Base-by-base conservation (phyloP, 1,284 basidiomycete genomes). In the Ustilago esculenta region DNA sequence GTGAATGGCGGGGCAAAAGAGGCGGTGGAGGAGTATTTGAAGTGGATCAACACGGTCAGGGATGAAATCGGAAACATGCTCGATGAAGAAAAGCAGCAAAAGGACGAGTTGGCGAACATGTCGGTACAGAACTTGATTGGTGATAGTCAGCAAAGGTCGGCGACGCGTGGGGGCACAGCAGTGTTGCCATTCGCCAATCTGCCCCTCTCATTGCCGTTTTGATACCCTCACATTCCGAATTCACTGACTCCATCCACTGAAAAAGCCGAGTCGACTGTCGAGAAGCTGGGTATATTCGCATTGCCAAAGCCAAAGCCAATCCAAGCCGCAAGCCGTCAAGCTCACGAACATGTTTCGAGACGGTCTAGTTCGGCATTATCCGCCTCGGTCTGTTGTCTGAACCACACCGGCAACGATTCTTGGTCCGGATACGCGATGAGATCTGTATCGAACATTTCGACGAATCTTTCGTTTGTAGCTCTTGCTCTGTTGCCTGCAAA, bases 1-100 rank as follows among this genome's bases (percentile, higher is more conserved):
- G 44, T 83, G 51, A 41, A 67, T 5, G 87, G 88, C 72, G 86
- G 86, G 3, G 84, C 84, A 1, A 45, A 46, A 4, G 76, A 83
- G 7, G 76, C 87, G 8, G 53, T 81, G 29, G 84, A 84, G 20
- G 60, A 57, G 34, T 64, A 56, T 17, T 21, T 64, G 39, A 49
- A 42, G 32, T 70, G 67, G 67, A 17, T 54, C 21, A 33, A 50
- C 3, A 53, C 21, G 25, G 66, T 69, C 5, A 37, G 47, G 21
- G 66, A 51, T 20, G 55, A 55, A 40, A 58, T 69, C 17, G 45
- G 15, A 8, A 36, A 30, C 47, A 69, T 69, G 37, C 14, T 64
- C 12, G 55, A 58, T 6, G 67, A 60, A 41, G 60, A 64, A 35
- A 46, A 50, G 44, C 14, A 42, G 47, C n/a, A 52, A 23, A 45